Evolutionary conservation across 1,139 yeast species (phyloP).

Genomic region (Pichia kudriavzevii): DNA sequence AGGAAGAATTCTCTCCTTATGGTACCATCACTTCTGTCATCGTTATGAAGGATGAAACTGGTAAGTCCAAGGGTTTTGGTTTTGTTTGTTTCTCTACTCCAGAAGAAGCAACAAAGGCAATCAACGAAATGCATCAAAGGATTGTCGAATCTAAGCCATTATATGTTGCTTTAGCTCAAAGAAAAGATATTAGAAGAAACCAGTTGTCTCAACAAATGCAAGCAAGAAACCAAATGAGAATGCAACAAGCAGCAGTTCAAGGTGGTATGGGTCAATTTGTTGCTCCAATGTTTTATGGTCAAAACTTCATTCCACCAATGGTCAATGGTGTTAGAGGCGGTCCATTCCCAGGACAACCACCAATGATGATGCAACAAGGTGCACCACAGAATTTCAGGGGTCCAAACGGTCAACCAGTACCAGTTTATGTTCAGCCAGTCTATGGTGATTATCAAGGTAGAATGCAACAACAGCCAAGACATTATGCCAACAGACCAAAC

Average conservation of each 20-base stretch:
- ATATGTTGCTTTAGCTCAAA: conserved; percentile 98
- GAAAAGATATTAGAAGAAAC: conserved; percentile 95
- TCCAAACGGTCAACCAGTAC: conserved; percentile 75
- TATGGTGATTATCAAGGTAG: conserved; percentile 51
- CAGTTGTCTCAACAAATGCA: conserved; percentile 97
- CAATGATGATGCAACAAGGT: conserved; percentile 61
- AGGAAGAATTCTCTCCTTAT: conserved; percentile 87
- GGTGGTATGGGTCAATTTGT: conserved; percentile 93
- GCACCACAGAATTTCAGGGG: conserved; percentile 68
- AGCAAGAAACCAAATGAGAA: conserved; percentile 97
- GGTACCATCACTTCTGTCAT: conserved; percentile 95
- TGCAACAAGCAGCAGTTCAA: conserved; percentile 83
- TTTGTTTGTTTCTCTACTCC: conserved; percentile 97
- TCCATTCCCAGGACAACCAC: conserved; percentile 84
- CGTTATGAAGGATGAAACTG: conserved; percentile 92
- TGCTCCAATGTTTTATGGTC: conserved; percentile 89
- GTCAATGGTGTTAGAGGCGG: conserved; percentile 74
- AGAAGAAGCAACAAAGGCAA: conserved; percentile 98
- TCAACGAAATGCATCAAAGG: conserved; percentile 97
- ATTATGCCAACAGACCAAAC: conserved; percentile 31
- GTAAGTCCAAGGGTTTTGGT: conserved; percentile 97
- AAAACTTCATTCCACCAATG: conserved; percentile 64
- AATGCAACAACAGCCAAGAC: conserved; percentile 38
- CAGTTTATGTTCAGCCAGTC: conserved; percentile 78
- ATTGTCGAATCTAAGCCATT: conserved; percentile 94